Evolutionary conservation across 176 grass and related monocot genomes (phyloP).

Genomic region (Alloteropsis semialata): DNA sequence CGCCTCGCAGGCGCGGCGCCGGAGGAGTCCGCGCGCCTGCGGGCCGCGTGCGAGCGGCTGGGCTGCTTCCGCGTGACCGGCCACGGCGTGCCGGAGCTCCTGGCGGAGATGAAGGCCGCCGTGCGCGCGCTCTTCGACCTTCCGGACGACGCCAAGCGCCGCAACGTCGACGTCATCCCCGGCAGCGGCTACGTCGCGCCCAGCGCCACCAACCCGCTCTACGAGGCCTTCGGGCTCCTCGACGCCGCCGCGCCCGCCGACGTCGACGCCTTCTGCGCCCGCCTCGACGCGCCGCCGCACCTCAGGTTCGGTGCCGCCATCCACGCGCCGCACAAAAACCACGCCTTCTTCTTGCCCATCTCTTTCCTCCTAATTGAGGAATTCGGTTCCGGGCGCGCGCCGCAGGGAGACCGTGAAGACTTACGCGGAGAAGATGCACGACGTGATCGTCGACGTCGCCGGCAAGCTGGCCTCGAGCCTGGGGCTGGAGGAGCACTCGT

Average conservation of each 20-base stretch:
- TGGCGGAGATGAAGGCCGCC: constrained; percentile 72
- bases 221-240: constrained; percentile 65
- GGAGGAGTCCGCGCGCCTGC: constrained; percentile 35
- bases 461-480: constrained; percentile 60
- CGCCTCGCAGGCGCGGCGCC: constrained; percentile 20
- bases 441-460: constrained; percentile 48
- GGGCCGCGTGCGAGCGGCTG: constrained; percentile 31
- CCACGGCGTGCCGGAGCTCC: constrained; percentile 58
- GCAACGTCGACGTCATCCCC: constrained; percentile 54
- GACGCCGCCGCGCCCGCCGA: constrained; percentile 50
- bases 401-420: constrained; percentile 47
- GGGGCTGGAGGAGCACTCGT: constrained; percentile 40
- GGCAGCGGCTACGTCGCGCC: constrained; percentile 70
- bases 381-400: no score
- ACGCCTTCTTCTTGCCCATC: neutral
- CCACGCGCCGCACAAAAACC: neutral
- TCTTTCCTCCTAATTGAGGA: neutral
- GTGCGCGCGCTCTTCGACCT: constrained; percentile 73
- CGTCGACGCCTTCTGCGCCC: constrained; percentile 65
- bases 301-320: constrained; percentile 25
- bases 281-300: constrained; percentile 52
- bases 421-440: constrained; percentile 57
- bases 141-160: constrained; percentile 70
- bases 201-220: constrained; percentile 58
- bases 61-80: constrained; percentile 68